phyloP scores from a whole-genome alignment of 495 filamentous ascomycete species.

The Margaritispora aquatica region DNA sequence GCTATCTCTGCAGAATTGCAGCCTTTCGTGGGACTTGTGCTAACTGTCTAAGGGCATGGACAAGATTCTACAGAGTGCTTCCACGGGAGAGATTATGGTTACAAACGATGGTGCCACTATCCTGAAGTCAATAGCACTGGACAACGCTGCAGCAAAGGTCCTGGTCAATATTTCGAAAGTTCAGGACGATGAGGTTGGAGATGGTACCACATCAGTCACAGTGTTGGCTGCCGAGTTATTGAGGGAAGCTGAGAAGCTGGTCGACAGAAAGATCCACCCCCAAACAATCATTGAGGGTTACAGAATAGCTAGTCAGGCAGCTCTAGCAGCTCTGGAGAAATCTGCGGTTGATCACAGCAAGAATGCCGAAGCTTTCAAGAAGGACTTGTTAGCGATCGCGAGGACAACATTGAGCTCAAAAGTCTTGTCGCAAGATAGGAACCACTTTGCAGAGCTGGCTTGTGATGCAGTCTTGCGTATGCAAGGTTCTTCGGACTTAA shows the following conservation, averaged over 20 bases:
- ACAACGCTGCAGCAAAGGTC: slow-evolving; percentile 96
- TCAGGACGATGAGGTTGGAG: slow-evolving; percentile 96
- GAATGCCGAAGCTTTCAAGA: slow-evolving; percentile 74
- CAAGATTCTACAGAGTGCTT: slow-evolving; percentile 98
- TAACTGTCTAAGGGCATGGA: slow-evolving; percentile 92
- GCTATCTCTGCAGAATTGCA: neutral
- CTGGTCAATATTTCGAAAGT: slow-evolving; percentile 99
- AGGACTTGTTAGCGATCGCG: slow-evolving; percentile 86
- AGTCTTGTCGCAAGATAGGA: slow-evolving; percentile 86
- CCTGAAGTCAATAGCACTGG: slow-evolving; percentile 95
- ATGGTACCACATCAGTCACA: slow-evolving; percentile 85
- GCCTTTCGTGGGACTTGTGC: neutral
- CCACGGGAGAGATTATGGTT: slow-evolving; percentile 93
- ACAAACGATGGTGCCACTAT: slow-evolving; percentile 99
- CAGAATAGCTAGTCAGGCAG: slow-evolving; percentile 88
- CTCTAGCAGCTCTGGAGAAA: slow-evolving; percentile 74
- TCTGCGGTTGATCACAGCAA: slow-evolving; percentile 84
- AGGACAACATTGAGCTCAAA: slow-evolving; percentile 98
- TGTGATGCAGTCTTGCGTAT: slow-evolving; percentile 87
- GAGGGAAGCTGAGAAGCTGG: slow-evolving; percentile 92
- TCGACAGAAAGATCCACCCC: slow-evolving; percentile 95
- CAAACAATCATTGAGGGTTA: slow-evolving; percentile 99
- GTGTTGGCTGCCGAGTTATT: slow-evolving; percentile 93
- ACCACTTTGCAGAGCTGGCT: slow-evolving; percentile 88
- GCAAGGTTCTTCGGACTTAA: slow-evolving; percentile 88